Evolutionary conservation across 495 filamentous ascomycete species (phyloP), one percentile per base, ranked within the genome.

Genomic region (Penicillium egyptiacum): DNA sequence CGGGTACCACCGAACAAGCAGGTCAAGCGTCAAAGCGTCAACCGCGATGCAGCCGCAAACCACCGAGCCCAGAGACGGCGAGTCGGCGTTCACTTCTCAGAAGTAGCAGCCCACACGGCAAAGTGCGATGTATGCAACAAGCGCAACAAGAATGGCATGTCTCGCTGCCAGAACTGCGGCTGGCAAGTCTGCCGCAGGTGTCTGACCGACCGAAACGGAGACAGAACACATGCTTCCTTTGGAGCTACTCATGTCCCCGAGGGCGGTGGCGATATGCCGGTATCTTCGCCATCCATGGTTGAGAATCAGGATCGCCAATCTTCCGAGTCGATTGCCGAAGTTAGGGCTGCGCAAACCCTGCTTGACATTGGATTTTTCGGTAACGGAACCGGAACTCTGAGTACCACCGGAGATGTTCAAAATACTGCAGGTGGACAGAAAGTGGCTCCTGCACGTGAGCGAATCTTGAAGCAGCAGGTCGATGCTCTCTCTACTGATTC

Each of bases 81-180:
- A 3, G 25, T 55, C 8, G 14, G 42, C 46, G 62, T 60, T 4
- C n/a, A 59, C 3, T 78, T 78, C 58, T 48, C 57, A 2, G 56
- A 69, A 20, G 67, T 80, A 17, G 59, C 54, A 1, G 73, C 76
- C 6, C 73, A 75, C 53, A 82, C 79, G 0, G 79, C 77, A 1
- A 82, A 81, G 60, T 83, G 81, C 52, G 81, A 83, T 31, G 14
- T 69, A 1, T 83, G 81, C 61, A 69, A 75, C 45, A 59, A 58
- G 11, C 72, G 79, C 6, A 82, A 83, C 50, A 65, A 39, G 8
- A 49, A 57, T 11, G 76, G 70, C 16, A 78, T 83, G 67, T 65
- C 68, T 11, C 73, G 77, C 8, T 83, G 81, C 61, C 59, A 48
- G 10, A 57, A 52, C 1, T 83, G 80, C 49, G 68, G 66, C 16